A percentile compares a stretch with the other conserved stretches of the same genome.
These are phyloP conservation scores for Hortaea werneckii DNA, from an alignment of 2,329 filamentous ascomycete species.

Conservation along the genomic window DNA sequence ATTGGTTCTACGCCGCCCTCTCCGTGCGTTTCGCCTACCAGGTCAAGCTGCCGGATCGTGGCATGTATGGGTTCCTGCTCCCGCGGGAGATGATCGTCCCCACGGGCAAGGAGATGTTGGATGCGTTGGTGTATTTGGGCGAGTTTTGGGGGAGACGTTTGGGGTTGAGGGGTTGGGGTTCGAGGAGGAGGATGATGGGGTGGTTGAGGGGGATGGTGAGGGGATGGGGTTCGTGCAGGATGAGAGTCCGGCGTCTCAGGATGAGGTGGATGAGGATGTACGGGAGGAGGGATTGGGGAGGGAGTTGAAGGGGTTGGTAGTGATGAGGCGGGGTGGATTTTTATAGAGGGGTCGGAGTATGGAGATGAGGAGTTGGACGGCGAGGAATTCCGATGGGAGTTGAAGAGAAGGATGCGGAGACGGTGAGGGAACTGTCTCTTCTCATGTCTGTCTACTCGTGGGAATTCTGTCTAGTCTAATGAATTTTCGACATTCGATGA, in stretches of 20 bases:
- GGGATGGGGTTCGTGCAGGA: slow-evolving; percentile 1
- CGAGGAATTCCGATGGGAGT: no score
- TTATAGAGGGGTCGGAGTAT: no score
- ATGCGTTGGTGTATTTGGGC: slow-evolving; percentile 73
- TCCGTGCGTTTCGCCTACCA: slow-evolving; percentile 79
- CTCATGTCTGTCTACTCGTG: no score
- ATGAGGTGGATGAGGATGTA: neutral
- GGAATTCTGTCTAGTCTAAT: no score
- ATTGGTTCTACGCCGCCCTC: slow-evolving; percentile 91
- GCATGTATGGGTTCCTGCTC: slow-evolving; percentile 86
- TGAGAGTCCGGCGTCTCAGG: neutral
- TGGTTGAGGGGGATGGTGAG: slow-evolving; percentile 2
- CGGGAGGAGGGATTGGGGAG: no score
- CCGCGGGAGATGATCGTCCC: slow-evolving; percentile 80
- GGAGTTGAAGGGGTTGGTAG: no score
- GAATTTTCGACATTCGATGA: no score
- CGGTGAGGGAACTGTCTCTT: no score
- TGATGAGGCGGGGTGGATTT: no score
- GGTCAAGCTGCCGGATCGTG: slow-evolving; percentile 85
- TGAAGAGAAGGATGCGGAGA: no score
- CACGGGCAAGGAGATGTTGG: slow-evolving; percentile 77
- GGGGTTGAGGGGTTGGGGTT: slow-evolving; percentile 10
- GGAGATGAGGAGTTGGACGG: no score
- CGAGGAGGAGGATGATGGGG: neutral
- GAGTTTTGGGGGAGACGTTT: slow-evolving; percentile 55